Conservation (phyloP, 495 filamentous ascomycete genomes). For the Pyronema omphalodes region DNA sequence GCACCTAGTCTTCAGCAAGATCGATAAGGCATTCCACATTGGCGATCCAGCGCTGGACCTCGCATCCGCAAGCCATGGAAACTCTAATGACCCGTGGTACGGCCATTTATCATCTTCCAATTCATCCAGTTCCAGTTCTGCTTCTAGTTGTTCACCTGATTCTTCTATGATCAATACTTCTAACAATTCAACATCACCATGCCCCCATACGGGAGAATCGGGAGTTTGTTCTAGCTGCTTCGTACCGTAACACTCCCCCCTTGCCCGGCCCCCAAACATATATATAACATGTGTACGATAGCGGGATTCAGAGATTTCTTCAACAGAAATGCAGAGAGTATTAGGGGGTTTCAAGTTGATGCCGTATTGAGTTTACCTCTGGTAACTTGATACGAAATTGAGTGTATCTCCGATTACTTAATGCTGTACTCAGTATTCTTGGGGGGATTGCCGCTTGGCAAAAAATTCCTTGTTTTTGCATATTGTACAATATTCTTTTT, state of each 20-base stretch:
- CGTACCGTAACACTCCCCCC: not conserved
- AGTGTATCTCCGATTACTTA: too few species aligned
- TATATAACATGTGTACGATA: not conserved
- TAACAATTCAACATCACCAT: too few species aligned
- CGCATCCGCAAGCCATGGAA: constrained; percentile 48
- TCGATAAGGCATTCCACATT: constrained; percentile 78
- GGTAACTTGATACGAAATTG: too few species aligned
- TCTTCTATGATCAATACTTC: too few species aligned
- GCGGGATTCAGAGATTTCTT: too few species aligned
- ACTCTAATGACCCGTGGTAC: constrained; percentile 23
- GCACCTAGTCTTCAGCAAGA: constrained; percentile 67
- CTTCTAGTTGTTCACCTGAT: not conserved
- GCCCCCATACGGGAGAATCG: not conserved
- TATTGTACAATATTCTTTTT: not conserved
- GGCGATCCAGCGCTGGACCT: constrained; percentile 84
- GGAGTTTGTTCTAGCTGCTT: not conserved
- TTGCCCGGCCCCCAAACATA: not conserved
- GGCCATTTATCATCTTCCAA: not conserved
- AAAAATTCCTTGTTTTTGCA: not conserved
- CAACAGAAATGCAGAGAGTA: too few species aligned
- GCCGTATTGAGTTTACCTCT: too few species aligned
- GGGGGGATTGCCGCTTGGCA: too few species aligned
- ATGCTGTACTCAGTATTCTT: too few species aligned
- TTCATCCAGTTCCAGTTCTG: constrained; percentile 4
- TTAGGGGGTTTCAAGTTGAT: too few species aligned